Evolutionary conservation across 2,329 filamentous ascomycete species (phyloP), one percentile per base, ranked within the genome.

Genomic region (Colletotrichum shisoi): DNA sequence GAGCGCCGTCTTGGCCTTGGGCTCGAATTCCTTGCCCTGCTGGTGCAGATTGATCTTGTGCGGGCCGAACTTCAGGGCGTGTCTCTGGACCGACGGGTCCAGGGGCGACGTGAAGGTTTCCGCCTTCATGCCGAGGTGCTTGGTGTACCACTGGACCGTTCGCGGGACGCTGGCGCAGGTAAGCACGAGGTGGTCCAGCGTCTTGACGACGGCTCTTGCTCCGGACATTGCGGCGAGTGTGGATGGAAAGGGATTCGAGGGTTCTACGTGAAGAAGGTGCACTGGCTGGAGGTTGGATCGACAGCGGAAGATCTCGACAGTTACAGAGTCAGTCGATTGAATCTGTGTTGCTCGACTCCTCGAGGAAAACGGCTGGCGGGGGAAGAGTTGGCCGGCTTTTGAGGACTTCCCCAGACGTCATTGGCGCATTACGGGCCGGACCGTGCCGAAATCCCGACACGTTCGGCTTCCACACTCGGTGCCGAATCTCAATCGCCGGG

Each of bases 1-100:
- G 60, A 83, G 77, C 0, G 85, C 85, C 12, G 75, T 79, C 3
- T 73, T 72, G 0, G 86, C 87, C 72, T 87, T 88, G 3, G 87
- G 86, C 66, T 87, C 84, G 70, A 88, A 88, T 67, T 89, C 86
- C 15, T 80, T 81, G 7, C 85, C 86, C 12, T 78, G 76, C 69
- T 85, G 79, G 71, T 89, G 87, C 2, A 89, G 79, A 67, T 89
- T 89, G 64, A 89, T 85, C 74, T 89, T 89, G 68, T 87, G 85
- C 1, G 70, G 72, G 40, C 86, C 87, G 70, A 89, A 89, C 4
- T 80, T 75, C 17, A 89, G 78, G 0, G 85, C 85, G 65, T 85
- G 81, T 13, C 86, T 81, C 27, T 72, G 73, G 40, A 72, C 72
- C 1, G 79, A 74, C 15, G 77, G 69, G 17, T 74, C 78, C 6